Evolutionary conservation across 768 basidiomycete genomes (phyloP), one percentile per base, ranked within the genome.

Genomic region (Kondoa malvinella): DNA sequence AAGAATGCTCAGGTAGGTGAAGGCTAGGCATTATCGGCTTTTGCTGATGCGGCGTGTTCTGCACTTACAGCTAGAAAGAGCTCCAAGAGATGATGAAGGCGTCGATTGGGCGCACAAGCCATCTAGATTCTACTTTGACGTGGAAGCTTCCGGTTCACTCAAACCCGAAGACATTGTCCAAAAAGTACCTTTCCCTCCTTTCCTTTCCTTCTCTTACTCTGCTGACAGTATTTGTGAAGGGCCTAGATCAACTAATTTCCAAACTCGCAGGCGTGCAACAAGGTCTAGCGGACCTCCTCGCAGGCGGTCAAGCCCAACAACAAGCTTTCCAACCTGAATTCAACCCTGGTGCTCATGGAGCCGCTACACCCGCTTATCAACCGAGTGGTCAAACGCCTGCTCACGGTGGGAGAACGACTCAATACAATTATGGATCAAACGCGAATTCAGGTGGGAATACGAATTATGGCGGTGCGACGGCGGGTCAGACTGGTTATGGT

Each of bases 111-210:
- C 66, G 40, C 89, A 89, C 31, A 85, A 88, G 74, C 88, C 95
- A 2, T 82, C 84, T 50, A 87, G 87, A 76, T 99, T 94, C 76
- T 99, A 97, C 77, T 84, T 92, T 72, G 87, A 91, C 70, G 88
- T 94, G 3, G 95, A 99, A 79, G 89, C 89, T 17, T 91, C 92
- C 70, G 94, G 94, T 15, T 90, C 87, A 76, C 77, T 94, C 34
- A 83, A 83, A 12, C 89, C 90, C 0, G 88, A 92, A 74, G 91
- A 92, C 75, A 88, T 92, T 4, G 84, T 92, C 21, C 84, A 87
- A 82, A 89, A 85, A 83, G 89, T 87, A 63, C 57, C 78, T 59
- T n/a, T n/a, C n/a, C n/a, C 29, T 17, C 56, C 31, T 30, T 30
- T 66, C 1, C 25, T 32, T 29, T 21, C 32, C 32, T 57, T 21